Percentiles rank a stretch among this genome's conserved stretches.
phyloP scores from a whole-genome alignment of 2,329 filamentous ascomycete genomes.

The Bipolaris gigantea region DNA sequence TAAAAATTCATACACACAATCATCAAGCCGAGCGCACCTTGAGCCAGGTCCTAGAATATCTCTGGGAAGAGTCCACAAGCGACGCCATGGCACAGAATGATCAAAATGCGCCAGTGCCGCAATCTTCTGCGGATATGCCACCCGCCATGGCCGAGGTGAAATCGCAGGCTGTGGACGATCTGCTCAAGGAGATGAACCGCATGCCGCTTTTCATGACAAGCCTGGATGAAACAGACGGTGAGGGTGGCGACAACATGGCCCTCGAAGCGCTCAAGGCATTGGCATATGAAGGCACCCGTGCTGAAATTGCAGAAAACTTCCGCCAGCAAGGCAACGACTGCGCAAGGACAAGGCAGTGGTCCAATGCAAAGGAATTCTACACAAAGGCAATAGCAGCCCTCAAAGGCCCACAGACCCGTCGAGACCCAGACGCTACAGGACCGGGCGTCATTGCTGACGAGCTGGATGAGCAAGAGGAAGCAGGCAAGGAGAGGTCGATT shows the following conservation, averaged over 20 bases:
- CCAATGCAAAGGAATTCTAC: slow-evolving; percentile 89
- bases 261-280: slow-evolving; percentile 87
- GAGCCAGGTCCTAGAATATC: not conserved
- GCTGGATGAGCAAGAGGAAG: slow-evolving; percentile 62
- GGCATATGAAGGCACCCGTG: slow-evolving; percentile 86
- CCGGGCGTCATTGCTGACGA: slow-evolving; percentile 50
- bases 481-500: slow-evolving; percentile 61
- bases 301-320: slow-evolving; percentile 81
- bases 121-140: slow-evolving; percentile 54
- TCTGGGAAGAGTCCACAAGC: not conserved
- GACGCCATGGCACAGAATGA: slow-evolving; percentile 22
- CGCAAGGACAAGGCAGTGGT: slow-evolving; percentile 72
- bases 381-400: slow-evolving; percentile 79
- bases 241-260: slow-evolving; percentile 73
- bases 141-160: slow-evolving; percentile 61
- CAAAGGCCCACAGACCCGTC: slow-evolving; percentile 57
- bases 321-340: slow-evolving; percentile 91
- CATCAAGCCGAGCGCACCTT: slow-evolving; percentile 4
- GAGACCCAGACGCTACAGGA: slow-evolving; percentile 45
- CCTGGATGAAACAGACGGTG: slow-evolving; percentile 64
- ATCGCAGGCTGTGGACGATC: slow-evolving; percentile 60
- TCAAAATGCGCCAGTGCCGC: slow-evolving; percentile 14
- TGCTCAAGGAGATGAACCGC: slow-evolving; percentile 67
- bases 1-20: slow-evolving; percentile 17
- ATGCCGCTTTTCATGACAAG: slow-evolving; percentile 95